phyloP scores from a whole-genome alignment of 1,139 yeast genomes.

The Pichia kudriavzevii region DNA sequence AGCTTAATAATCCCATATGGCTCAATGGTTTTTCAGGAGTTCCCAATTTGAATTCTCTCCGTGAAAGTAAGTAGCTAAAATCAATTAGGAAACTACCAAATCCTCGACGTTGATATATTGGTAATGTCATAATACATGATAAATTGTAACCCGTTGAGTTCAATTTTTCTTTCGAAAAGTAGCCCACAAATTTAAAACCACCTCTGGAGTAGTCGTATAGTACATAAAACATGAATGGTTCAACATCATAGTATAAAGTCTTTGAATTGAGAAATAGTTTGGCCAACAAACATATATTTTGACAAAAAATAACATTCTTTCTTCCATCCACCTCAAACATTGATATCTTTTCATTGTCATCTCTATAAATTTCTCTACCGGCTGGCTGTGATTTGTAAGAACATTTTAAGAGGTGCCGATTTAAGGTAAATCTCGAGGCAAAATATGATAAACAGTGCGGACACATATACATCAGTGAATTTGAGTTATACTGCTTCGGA shows the following conservation, averaged over 20 bases:
- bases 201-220: constrained; percentile 37
- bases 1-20: constrained; percentile 77
- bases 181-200: constrained; percentile 78
- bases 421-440: constrained; percentile 58
- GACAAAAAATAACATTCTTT: constrained; percentile 75
- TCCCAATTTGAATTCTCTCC: constrained; percentile 72
- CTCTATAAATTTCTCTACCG: constrained; percentile 83
- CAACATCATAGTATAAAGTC: constrained; percentile 89
- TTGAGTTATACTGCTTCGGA: constrained; percentile 74
- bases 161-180: constrained; percentile 83
- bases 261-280: constrained; percentile 85
- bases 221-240: constrained; percentile 85
- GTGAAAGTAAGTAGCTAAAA: constrained; percentile 73
- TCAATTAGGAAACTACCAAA: constrained; percentile 85
- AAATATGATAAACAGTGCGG: constrained; percentile 81
- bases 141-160: constrained; percentile 72
- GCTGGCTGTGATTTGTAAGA: constrained; percentile 68
- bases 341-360: constrained; percentile 38
- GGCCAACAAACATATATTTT: constrained; percentile 80
- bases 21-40: constrained; percentile 94
- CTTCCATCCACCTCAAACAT: constrained; percentile 93
- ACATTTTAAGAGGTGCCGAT: constrained; percentile 70
- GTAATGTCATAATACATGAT: constrained; percentile 84
- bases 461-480: constrained; percentile 63
- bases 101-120: constrained; percentile 81